phyloP scores from a whole-genome alignment of 768 basidiomycete species.

The Mycena alexandri region DNA sequence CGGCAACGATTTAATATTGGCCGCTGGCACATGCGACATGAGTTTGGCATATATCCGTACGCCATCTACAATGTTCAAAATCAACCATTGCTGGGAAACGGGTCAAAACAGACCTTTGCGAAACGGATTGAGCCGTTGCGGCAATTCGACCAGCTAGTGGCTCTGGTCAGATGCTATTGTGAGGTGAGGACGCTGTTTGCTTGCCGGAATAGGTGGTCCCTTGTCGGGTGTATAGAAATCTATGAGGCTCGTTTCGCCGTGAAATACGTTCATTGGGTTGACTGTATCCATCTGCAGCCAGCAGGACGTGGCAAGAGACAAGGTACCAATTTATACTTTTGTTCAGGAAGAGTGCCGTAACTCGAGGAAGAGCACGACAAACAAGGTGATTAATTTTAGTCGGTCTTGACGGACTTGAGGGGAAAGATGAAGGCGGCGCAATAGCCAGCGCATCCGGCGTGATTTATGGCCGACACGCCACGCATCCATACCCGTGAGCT shows the following conservation, averaged over 20 bases:
- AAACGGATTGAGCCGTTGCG: not conserved
- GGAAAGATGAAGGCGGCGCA: too few species aligned
- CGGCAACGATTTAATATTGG: slow-evolving; percentile 2
- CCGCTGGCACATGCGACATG: not conserved
- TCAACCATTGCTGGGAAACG: not conserved
- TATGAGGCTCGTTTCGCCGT: not conserved
- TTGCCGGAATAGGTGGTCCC: not conserved
- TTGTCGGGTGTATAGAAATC: slow-evolving; percentile 3
- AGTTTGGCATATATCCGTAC: slow-evolving; percentile 1
- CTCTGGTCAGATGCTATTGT: too few species aligned
- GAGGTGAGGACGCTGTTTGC: not conserved
- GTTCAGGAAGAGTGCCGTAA: too few species aligned
- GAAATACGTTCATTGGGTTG: not conserved
- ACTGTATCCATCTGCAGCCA: not conserved
- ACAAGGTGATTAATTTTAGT: too few species aligned
- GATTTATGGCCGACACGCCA: too few species aligned
- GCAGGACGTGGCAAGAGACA: too few species aligned
- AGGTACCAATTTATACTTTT: too few species aligned
- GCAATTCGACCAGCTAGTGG: not conserved
- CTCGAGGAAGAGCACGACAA: too few species aligned
- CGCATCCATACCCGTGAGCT: too few species aligned
- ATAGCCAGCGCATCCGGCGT: too few species aligned
- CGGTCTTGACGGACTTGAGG: too few species aligned
- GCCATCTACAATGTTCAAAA: not conserved
- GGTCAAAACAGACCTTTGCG: not conserved